Base-by-base conservation (phyloP, 257 asterid genomes). In the Lycium ferocissimum region DNA sequence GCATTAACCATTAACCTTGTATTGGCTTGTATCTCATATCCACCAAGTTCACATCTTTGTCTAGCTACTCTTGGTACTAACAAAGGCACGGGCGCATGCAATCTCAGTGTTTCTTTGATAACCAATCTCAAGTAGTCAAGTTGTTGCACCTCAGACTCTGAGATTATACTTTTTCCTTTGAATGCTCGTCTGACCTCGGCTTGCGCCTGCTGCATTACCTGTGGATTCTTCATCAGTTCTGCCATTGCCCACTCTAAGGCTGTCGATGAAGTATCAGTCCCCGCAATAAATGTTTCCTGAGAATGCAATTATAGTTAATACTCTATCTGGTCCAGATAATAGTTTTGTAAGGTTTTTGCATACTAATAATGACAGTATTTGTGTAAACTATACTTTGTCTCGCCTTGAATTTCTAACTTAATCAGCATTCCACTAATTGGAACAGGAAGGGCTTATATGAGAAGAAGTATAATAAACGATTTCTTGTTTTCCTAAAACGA, bases 1-100 rank as follows among this genome's bases (percentile, higher is more conserved):
- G 79, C 84, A 63, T 91, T 89, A 0, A 91, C 86, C 18, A 89
- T 3, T 11, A 91, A 81, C 56, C 45, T 89, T 0, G 47, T 43
- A n/a, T 83, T 84, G 2, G 72, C 61, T 0, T 91, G 90, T 9
- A 89, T 85, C 1, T 81, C 66, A 20, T 71, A 71, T 2, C 79
- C 56, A 11, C 79, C 79, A 71, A 71, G 79, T 71, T 71, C 79
- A 71, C 35, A 71, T 38, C 79, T 71, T 43, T 71, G 56, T 40
- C 79, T 40, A 71, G 79, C 79, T 71, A 71, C 79, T 71, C 79
- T 71, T 40, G 79, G 35, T 18, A 71, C 79, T 71, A 71, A 71
- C 33, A 71, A 17, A 9, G 79, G 79, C 9, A 71, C 79, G 9
- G 79, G 35, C 17, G 79, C 35, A 9, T 71, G 79, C 56, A 71